Conservation (phyloP, 495 filamentous ascomycete genomes). For the Trichodelitschia bisporula region DNA sequence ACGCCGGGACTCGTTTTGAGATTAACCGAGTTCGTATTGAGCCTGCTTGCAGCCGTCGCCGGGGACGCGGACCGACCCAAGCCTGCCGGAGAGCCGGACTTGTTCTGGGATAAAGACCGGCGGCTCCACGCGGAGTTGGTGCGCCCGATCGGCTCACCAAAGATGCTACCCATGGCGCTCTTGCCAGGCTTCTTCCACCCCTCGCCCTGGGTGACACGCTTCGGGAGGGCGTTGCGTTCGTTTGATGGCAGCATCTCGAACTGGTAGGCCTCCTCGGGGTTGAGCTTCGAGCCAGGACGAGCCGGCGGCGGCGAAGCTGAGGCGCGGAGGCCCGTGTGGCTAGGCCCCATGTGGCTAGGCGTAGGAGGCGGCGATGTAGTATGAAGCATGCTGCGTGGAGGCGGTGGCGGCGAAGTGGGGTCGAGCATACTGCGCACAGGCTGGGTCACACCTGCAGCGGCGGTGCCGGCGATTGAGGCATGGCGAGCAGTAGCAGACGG, state of each 20-base stretch:
- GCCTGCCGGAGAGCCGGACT: constrained; percentile 26
- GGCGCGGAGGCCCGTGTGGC: not conserved
- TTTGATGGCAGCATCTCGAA: constrained; percentile 14
- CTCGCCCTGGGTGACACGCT: constrained; percentile 13
- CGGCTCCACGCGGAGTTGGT: constrained; percentile 24
- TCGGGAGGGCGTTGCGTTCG: constrained; percentile 12
- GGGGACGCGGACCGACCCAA: constrained; percentile 35
- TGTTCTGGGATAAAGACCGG: constrained; percentile 12
- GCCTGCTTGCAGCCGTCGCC: constrained; percentile 14
- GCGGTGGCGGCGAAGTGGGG: not conserved
- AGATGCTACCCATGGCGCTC: constrained; percentile 13
- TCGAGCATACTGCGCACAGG: not conserved
- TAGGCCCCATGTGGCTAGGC: constrained; percentile 1
- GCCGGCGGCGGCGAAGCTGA: constrained; percentile 1
- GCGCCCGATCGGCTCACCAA: constrained; percentile 19
- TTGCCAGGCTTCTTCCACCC: constrained; percentile 10
- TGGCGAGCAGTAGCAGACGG: constrained; percentile 12
- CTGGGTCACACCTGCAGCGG: constrained; percentile 3
- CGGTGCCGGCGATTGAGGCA: constrained; percentile 19
- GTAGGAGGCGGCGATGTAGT: constrained; percentile 5
- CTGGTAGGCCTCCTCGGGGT: constrained; percentile 11
- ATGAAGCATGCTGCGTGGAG: not conserved
- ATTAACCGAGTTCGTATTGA: constrained; percentile 18
- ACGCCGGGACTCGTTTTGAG: constrained; percentile 16
- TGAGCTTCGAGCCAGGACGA: constrained; percentile 4